These are phyloP conservation scores for Theobroma cacao DNA, from an alignment of 345 rosid genomes.

Conservation along the genomic window DNA sequence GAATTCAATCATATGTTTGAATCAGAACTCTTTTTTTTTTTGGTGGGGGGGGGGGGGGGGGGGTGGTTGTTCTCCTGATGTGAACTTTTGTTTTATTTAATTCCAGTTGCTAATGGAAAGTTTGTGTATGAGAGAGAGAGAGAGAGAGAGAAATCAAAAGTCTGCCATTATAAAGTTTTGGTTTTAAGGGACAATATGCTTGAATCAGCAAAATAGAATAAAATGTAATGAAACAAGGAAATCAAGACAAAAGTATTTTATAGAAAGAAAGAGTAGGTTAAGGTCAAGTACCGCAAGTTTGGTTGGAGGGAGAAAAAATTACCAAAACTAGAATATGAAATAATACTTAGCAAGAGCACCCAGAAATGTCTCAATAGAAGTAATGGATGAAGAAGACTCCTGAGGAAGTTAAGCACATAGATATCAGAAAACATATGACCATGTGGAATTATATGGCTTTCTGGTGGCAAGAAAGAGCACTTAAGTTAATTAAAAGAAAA, in stretches of 20 bases:
- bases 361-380: not conserved
- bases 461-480: not conserved
- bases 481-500: not conserved
- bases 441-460: not conserved
- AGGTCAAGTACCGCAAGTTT: not conserved
- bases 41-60: not conserved
- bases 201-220: not conserved
- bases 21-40: not conserved
- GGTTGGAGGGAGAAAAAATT: not conserved
- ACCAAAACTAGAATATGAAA: not conserved
- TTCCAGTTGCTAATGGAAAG: slow-evolving; percentile 20
- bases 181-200: not conserved
- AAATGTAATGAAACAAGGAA: not conserved
- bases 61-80: not conserved
- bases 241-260: not conserved
- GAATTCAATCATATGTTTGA: not conserved
- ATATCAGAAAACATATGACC: not conserved
- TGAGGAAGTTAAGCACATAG: not conserved
- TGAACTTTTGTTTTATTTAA: not conserved
- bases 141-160: not conserved
- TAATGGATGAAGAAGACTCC: not conserved
- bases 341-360: not conserved
- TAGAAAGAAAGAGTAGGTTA: not conserved
- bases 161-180: not conserved
- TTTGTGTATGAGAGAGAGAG: not conserved